Percentiles rank a stretch among this genome's conserved stretches.
phyloP scores from a whole-genome alignment of 768 basidiomycete species.

The Chalciporus pseudorubinellus region DNA sequence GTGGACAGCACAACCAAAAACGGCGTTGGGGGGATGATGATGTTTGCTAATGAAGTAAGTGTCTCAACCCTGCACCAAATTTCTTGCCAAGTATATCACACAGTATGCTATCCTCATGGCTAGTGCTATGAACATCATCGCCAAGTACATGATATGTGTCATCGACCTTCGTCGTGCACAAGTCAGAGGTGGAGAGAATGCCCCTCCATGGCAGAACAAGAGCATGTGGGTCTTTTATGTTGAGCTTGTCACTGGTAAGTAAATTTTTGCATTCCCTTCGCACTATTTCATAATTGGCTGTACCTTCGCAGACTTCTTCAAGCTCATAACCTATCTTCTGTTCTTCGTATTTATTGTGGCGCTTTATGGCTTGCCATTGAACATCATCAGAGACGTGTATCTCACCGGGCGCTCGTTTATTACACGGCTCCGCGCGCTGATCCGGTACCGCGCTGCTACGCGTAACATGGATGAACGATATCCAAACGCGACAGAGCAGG shows the following conservation, averaged over 20 bases:
- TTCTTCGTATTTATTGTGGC: conserved; percentile 96
- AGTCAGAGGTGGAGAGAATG: conserved; percentile 74
- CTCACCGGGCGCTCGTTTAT: conserved; percentile 92
- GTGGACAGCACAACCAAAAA: conserved; percentile 75
- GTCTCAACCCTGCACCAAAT: neutral
- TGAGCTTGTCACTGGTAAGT: conserved; percentile 83
- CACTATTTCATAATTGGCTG: conserved; percentile 6
- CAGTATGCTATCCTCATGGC: conserved; percentile 90
- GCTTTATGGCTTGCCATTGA: conserved; percentile 91
- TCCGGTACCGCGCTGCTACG: conserved; percentile 91
- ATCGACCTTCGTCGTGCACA: conserved; percentile 82
- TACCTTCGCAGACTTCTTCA: conserved; percentile 76
- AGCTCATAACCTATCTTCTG: conserved; percentile 85
- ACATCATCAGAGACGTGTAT: conserved; percentile 97
- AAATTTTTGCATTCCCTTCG: neutral
- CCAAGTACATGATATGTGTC: conserved; percentile 79
- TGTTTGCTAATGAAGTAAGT: conserved; percentile 91
- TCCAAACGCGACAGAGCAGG: conserved; percentile 86
- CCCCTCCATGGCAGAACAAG: conserved; percentile 95
- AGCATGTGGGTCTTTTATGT: conserved; percentile 97
- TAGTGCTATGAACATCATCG: conserved; percentile 69
- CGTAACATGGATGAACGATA: conserved; percentile 95
- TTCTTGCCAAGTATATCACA: conserved; percentile 12
- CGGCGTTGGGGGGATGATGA: conserved; percentile 87
- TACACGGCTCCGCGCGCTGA: conserved; percentile 79